Evolutionary conservation across 257 asterid species (phyloP), one percentile per base, ranked within the genome.

Genomic region (Gentiana straminea): DNA sequence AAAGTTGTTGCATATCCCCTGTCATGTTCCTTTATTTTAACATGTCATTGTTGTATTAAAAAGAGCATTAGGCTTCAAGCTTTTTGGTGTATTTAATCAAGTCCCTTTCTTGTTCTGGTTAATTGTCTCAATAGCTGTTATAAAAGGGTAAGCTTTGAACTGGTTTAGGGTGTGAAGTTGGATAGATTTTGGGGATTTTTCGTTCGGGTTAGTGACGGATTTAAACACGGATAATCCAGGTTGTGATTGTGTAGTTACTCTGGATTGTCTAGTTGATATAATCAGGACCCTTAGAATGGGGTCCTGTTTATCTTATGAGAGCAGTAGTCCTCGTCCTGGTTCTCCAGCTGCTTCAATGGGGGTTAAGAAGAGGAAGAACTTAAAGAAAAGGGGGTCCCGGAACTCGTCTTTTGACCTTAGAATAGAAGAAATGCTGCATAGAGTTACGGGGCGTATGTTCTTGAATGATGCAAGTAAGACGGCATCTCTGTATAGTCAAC

Each of bases 211-310:
- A 48, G 86, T 50, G 75, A 84, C 91, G 94, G 94, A 84, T 74
- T 66, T 81, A 33, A 69, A 49, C 51, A 79, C 76, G 70, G 96
- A 79, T 51, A 73, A 59, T 61, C 64, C 79, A 51, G 86, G 81
- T 65, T 57, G 75, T 60, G 71, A 80, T 70, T 84, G 95, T 52
- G 48, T 76, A 33, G 89, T 74, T 73, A 89, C 75, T 77, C 94
- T 90, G 96, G 98, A 90, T 82, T 90, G 98, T 81, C 65, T 90
- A 60, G 73, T 90, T 54, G 75, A 82, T 72, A 46, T 86, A 59
- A 67, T 86, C 80, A 80, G 98, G 96, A 91, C 98, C 86, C 95
- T 86, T 51, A 75, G 94, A 68, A 80, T 83, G 96, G 98, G 98
- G 82, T 86, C 94, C 98, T 90, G 98, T 81, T 77, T 90, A 60